Conservation (phyloP, 139 green algal species). For the Limnomonas spitsbergensis region DNA sequence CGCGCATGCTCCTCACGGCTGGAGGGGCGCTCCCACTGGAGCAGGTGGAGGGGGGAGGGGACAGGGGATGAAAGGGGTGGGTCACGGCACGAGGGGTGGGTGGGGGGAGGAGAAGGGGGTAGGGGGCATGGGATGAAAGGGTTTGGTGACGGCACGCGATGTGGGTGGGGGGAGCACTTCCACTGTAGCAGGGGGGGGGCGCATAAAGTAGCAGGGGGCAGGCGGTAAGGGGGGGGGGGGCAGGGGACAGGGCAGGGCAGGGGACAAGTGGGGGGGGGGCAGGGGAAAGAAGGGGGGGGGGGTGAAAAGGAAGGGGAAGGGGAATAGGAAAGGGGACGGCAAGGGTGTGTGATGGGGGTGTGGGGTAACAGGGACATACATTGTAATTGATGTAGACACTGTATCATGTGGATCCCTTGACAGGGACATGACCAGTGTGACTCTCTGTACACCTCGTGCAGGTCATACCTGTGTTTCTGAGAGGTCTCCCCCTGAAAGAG, state of each 20-base stretch:
- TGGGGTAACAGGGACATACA: neutral
- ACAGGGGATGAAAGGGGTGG: neutral
- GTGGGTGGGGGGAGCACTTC: neutral
- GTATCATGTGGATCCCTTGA: too few species aligned
- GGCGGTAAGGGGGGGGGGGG: too few species aligned
- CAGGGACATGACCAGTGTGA: too few species aligned
- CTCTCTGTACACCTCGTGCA: neutral
- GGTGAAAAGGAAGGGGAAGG: too few species aligned
- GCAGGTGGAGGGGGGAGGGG: too few species aligned
- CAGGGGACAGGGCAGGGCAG: too few species aligned
- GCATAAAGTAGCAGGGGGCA: neutral
- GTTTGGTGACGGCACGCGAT: neutral
- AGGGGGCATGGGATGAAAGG: neutral
- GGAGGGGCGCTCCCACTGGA: constrained; percentile 34
- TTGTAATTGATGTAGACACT: neutral
- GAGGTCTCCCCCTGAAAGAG: constrained; percentile 52
- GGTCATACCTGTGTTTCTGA: constrained; percentile 58
- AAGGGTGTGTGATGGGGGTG: neutral
- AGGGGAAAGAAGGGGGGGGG: too few species aligned
- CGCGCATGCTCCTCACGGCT: constrained; percentile 45
- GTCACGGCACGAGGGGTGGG: neutral
- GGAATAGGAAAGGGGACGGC: too few species aligned
- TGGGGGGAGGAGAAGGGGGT: neutral
- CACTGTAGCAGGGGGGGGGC: neutral
- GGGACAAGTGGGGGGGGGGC: too few species aligned